Evolutionary conservation across 1,284 basidiomycete genomes (phyloP).

Genomic region (Marasmius oreades): DNA sequence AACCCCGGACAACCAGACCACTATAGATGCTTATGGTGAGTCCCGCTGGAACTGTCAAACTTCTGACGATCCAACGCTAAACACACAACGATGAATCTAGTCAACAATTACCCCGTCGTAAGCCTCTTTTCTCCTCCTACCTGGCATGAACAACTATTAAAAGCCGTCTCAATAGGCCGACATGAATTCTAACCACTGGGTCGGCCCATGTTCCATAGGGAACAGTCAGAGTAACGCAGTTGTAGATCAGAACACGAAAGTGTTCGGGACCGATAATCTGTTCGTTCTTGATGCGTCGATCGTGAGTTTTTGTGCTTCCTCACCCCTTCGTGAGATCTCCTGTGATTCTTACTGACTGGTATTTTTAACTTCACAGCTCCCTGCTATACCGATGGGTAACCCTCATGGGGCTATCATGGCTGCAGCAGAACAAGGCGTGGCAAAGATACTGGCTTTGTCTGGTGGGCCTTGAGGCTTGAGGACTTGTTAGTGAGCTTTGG

Average conservation of each 20-base stretch:
- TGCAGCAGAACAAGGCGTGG: conserved; percentile 24
- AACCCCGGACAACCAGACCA: conserved; percentile 55
- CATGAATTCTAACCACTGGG: conserved; percentile 59
- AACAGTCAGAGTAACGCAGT: conserved; percentile 28
- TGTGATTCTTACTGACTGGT: background rate
- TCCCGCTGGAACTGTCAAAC: background rate
- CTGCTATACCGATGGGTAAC: conserved; percentile 18
- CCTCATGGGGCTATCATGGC: conserved; percentile 25
- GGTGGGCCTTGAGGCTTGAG: conserved; percentile 19
- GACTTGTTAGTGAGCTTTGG: too few species aligned
- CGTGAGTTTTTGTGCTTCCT: background rate
- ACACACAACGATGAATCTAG: conserved; percentile 22
- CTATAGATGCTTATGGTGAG: conserved; percentile 47
- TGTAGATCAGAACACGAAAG: conserved; percentile 56
- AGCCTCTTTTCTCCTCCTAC: conserved; percentile 11
- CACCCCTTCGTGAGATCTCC: too few species aligned
- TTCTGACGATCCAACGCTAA: background rate
- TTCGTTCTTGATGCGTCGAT: conserved; percentile 37
- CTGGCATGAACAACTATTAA: background rate
- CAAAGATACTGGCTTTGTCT: conserved; percentile 24
- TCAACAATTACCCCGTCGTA: conserved; percentile 46
- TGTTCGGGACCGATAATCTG: conserved; percentile 55
- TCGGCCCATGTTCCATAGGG: conserved; percentile 50
- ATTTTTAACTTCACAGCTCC: conserved; percentile 5
- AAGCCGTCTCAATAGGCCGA: conserved; percentile 18